Percentiles rank a stretch among this genome's conserved stretches.
phyloP scores from a whole-genome alignment of 371 early-diverging fungal species.

The Saksenaea oblongispora region DNA sequence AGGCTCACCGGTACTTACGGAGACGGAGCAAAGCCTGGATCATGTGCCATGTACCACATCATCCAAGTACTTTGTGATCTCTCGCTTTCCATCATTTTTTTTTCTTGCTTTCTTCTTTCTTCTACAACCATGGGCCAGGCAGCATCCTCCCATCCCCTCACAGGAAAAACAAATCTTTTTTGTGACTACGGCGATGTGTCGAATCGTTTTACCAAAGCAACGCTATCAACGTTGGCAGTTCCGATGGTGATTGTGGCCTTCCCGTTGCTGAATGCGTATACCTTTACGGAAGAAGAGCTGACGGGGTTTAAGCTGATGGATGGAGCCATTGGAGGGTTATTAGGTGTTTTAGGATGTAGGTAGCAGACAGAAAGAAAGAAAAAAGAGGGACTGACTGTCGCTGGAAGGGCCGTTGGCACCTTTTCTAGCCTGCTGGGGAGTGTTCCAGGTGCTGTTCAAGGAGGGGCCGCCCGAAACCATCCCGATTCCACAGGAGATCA shows the following conservation, averaged over 20 bases:
- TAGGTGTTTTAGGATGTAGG: constrained; percentile 52
- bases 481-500: constrained; percentile 27
- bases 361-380: no score
- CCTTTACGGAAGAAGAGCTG: constrained; percentile 40
- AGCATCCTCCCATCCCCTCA: constrained; percentile 26
- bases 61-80: neutral
- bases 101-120: neutral
- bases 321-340: constrained; percentile 45
- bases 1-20: neutral
- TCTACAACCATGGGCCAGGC: constrained; percentile 43
- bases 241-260: constrained; percentile 52
- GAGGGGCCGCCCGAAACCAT: constrained; percentile 34
- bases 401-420: constrained; percentile 49
- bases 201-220: constrained; percentile 40
- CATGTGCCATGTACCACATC: constrained; percentile 2
- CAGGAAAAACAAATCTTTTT: constrained; percentile 24
- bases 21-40: neutral
- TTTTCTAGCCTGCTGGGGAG: constrained; percentile 44
- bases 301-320: constrained; percentile 44
- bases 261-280: constrained; percentile 46
- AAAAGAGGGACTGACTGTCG: neutral
- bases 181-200: constrained; percentile 43
- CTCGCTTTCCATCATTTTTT: neutral
- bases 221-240: constrained; percentile 43
- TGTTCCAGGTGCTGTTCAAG: constrained; percentile 41